phyloP scores from a whole-genome alignment of 805 yeast genomes.

The Yamadazyma olivae region DNA sequence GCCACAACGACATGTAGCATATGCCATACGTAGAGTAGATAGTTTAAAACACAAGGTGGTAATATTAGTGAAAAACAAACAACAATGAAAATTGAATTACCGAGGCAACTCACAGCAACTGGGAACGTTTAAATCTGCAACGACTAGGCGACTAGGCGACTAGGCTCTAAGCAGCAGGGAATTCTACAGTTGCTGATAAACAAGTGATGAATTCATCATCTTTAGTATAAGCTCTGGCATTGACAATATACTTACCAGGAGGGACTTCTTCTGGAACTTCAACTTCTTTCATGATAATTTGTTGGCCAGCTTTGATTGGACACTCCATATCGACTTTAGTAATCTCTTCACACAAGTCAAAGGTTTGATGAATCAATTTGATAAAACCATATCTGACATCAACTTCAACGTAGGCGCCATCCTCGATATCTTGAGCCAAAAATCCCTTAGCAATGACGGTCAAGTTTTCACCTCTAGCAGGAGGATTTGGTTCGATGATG shows the following conservation, averaged over 20 bases:
- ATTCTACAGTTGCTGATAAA: slow-evolving; percentile 67
- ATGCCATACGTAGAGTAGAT: no score
- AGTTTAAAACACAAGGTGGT: no score
- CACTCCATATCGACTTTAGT: slow-evolving; percentile 81
- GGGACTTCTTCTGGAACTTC: slow-evolving; percentile 91
- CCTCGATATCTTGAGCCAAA: slow-evolving; percentile 52
- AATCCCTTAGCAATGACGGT: slow-evolving; percentile 75
- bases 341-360: slow-evolving; percentile 86
- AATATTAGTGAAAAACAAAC: no score
- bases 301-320: slow-evolving; percentile 72
- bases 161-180: slow-evolving; percentile 39
- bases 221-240: slow-evolving; percentile 85
- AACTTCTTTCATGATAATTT: slow-evolving; percentile 64
- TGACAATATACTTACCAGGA: slow-evolving; percentile 85
- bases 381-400: slow-evolving; percentile 92
- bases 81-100: no score
- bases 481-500: slow-evolving; percentile 80
- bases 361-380: slow-evolving; percentile 82
- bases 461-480: slow-evolving; percentile 77
- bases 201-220: slow-evolving; percentile 84
- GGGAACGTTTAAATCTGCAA: no score
- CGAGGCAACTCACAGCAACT: no score
- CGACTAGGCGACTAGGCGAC: no score
- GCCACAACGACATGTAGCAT: no score
- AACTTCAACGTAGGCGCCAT: slow-evolving; percentile 93